Base-by-base conservation (phyloP, 2,329 filamentous ascomycete species). In the Pseudogymnoascus sp. region DNA sequence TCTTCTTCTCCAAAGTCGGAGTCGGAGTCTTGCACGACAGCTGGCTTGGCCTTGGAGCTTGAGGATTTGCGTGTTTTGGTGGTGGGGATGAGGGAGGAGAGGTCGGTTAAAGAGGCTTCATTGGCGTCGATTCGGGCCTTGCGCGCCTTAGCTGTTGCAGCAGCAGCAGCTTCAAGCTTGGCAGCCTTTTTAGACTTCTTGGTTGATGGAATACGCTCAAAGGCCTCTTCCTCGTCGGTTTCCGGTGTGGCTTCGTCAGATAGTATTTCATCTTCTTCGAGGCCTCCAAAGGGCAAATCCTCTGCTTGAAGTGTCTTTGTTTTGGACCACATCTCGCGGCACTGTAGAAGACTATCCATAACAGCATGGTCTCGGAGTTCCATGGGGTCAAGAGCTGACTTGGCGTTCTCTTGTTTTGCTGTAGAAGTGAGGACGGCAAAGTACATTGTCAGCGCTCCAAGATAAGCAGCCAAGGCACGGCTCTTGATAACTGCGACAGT, bases 1-100 rank as follows among this genome's bases (percentile, higher is more conserved):
- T 90, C 88, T 74, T 96, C 92, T 71, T 99, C 95, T 69, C 93
- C 95, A 73, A 99, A 93, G 78, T 99, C 95, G 2, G 92, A 96
- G 66, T 88, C 85, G 60, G 86, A 88, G 69, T 91, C 86, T 59
- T 81, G 67, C 0, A 64, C 36, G 26, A 65, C 36, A 12, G 79
- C 77, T 47, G 78, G 79, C 37, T 77, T 77, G 51, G 51, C n/a
- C 69, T 84, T 75, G 10, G 79, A 77, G 68, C 81, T 80, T 45
- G 57, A 54, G 37, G 23, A 16, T 36, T 42, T 62, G 40, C 62
- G 59, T 42, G 59, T 26, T 67, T 72, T 61, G 64, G 66, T 5
- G 67, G 62, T 66, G 8, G 69, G 64, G 8, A 68, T 64, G 12
- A 70, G 66, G 18, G 62, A 60, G n/a, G 70, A 68, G n/a, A 73